Conservation (phyloP, 2,329 filamentous ascomycete genomes). For the Beauveria medogensis region DNA sequence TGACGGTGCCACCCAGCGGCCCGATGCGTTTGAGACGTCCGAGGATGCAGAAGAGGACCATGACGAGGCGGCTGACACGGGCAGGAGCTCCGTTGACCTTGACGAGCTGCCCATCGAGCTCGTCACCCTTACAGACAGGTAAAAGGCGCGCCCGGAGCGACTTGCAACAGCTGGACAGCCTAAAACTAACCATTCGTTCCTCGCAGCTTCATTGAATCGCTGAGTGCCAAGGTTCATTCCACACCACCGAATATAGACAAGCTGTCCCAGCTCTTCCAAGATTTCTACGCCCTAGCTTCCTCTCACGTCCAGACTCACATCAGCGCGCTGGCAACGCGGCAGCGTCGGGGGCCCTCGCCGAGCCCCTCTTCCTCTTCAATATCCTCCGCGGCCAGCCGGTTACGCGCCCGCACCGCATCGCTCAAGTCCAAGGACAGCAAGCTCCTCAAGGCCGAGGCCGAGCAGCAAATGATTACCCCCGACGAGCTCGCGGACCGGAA, state of each 20-base stretch:
- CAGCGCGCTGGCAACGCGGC: constrained; percentile 64
- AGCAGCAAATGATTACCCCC: constrained; percentile 84
- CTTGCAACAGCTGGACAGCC: not conserved
- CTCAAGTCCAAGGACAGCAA: constrained; percentile 43
- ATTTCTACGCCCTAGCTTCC: constrained; percentile 79
- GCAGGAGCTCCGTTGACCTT: constrained; percentile 58
- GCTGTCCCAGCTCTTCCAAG: constrained; percentile 82
- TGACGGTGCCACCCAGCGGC: constrained; percentile 22
- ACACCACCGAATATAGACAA: constrained; percentile 76
- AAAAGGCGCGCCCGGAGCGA: constrained; percentile 12
- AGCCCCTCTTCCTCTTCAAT: constrained; percentile 45
- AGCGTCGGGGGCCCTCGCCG: constrained; percentile 60
- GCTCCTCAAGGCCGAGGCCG: constrained; percentile 35
- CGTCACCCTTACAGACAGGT: constrained; percentile 82
- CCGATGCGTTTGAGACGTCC: constrained; percentile 43
- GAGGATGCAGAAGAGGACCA: constrained; percentile 29
- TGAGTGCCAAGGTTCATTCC: constrained; percentile 79
- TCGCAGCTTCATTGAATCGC: constrained; percentile 77
- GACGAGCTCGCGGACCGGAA: constrained; percentile 77
- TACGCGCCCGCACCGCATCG: constrained; percentile 48
- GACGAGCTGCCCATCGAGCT: constrained; percentile 93
- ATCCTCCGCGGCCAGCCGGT: constrained; percentile 46
- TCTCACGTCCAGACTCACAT: constrained; percentile 83
- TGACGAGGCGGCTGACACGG: constrained; percentile 39
- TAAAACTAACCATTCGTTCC: not conserved